Evolutionary conservation across 2,329 filamentous ascomycete species (phyloP).

Genomic region (Beauveria sp.): DNA sequence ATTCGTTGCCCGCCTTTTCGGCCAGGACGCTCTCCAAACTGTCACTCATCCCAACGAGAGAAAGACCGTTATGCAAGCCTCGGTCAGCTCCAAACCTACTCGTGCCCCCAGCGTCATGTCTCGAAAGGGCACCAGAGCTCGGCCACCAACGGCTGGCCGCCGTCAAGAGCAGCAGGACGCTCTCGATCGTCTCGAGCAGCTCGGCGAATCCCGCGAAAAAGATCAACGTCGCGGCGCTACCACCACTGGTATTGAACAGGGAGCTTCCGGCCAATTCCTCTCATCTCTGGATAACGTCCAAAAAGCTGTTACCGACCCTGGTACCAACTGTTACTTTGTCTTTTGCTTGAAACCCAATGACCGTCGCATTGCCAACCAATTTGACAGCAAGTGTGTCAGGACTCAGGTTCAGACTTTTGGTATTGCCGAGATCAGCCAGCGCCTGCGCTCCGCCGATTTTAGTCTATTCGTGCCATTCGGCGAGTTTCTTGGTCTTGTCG

Average conservation of each 20-base stretch:
- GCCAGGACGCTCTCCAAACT: slow-evolving; percentile 90
- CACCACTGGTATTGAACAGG: slow-evolving; percentile 55
- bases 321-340: slow-evolving; percentile 90
- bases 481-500: slow-evolving; percentile 85
- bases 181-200: slow-evolving; percentile 39
- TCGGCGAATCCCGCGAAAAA: slow-evolving; percentile 41
- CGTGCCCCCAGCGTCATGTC: slow-evolving; percentile 89
- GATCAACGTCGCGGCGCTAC: slow-evolving; percentile 32
- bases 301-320: slow-evolving; percentile 71
- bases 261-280: slow-evolving; percentile 87
- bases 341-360: slow-evolving; percentile 98
- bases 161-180: slow-evolving; percentile 35
- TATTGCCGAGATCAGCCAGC: slow-evolving; percentile 93
- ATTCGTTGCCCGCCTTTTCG: slow-evolving; percentile 85
- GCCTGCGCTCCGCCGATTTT: slow-evolving; percentile 88
- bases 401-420: slow-evolving; percentile 92
- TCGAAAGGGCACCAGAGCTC: slow-evolving; percentile 52
- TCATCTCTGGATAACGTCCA: slow-evolving; percentile 84
- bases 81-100: slow-evolving; percentile 90
- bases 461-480: slow-evolving; percentile 92
- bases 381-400: slow-evolving; percentile 96
- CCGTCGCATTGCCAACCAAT: slow-evolving; percentile 93
- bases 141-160: slow-evolving; percentile 25
- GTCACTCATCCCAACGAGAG: slow-evolving; percentile 89
- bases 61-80: slow-evolving; percentile 87